phyloP scores from a whole-genome alignment of 108 stramenopile species.

The Cyclostephanos tholiformis region DNA sequence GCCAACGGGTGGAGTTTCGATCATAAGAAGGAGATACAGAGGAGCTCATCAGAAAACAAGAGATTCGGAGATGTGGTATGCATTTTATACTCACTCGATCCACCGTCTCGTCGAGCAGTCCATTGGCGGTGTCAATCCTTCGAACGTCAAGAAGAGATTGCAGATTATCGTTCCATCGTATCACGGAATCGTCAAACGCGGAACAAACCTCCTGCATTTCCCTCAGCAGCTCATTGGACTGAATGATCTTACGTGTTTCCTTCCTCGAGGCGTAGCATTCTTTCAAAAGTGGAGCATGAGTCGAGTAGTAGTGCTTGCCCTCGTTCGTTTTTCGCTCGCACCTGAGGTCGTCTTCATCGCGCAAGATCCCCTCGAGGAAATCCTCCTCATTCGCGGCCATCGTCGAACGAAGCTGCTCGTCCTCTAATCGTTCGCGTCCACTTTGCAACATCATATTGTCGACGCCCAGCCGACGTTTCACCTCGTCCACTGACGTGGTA shows the following conservation, averaged over 20 bases:
- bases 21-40: background rate
- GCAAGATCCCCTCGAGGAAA: slow-evolving; percentile 31
- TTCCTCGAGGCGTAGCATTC: background rate
- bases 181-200: slow-evolving; percentile 2
- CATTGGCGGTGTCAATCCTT: slow-evolving; percentile 10
- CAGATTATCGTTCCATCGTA: slow-evolving; percentile 14
- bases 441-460: slow-evolving; percentile 32
- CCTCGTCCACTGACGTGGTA: slow-evolving; percentile 38
- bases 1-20: background rate
- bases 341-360: background rate
- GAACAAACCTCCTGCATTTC: slow-evolving; percentile 19
- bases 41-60: background rate
- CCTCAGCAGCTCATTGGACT: background rate
- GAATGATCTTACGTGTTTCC: background rate
- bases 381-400: slow-evolving; percentile 47
- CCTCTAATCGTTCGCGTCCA: slow-evolving; percentile 23
- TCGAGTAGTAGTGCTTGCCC: background rate
- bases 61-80: background rate
- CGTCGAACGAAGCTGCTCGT: slow-evolving; percentile 35
- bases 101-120: slow-evolving; percentile 6
- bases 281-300: slow-evolving; percentile 4
- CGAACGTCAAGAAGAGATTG: background rate
- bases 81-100: slow-evolving; percentile 10
- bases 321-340: background rate
- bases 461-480: slow-evolving; percentile 44